These are phyloP conservation scores for Metarhizium rileyi DNA, from an alignment of 2,329 filamentous ascomycete genomes.

Conservation along the genomic window DNA sequence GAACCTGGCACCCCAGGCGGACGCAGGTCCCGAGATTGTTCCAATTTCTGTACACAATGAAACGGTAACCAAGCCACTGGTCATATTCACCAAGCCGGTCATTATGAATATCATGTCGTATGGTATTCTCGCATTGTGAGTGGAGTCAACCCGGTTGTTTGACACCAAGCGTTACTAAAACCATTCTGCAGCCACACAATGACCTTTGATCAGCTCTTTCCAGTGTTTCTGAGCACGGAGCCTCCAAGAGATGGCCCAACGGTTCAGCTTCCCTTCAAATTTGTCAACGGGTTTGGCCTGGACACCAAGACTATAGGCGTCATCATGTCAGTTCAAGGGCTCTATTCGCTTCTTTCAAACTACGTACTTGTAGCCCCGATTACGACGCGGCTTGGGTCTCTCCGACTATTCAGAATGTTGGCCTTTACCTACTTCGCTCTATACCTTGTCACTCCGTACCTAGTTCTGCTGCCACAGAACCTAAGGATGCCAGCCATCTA, in stretches of 20 bases:
- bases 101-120: conserved; percentile 82
- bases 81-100: conserved; percentile 67
- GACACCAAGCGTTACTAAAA: background rate
- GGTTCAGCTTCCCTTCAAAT: conserved; percentile 69
- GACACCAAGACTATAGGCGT: conserved; percentile 76
- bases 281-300: conserved; percentile 77
- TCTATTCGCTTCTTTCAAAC: conserved; percentile 82
- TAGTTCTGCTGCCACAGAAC: conserved; percentile 67
- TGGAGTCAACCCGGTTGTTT: conserved; percentile 17
- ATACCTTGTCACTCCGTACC: conserved; percentile 81
- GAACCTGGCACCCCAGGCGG: conserved; percentile 25
- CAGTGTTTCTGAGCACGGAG: conserved; percentile 75
- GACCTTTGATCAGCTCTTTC: conserved; percentile 88
- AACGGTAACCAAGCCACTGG: conserved; percentile 34
- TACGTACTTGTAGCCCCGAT: conserved; percentile 75
- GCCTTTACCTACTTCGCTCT: conserved; percentile 77
- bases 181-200: conserved; percentile 71
- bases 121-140: conserved; percentile 90
- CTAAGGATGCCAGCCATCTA: conserved; percentile 69
- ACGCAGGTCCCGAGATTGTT: conserved; percentile 9
- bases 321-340: conserved; percentile 79
- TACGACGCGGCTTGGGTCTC: conserved; percentile 63
- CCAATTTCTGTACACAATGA: background rate
- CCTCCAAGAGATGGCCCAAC: conserved; percentile 36
- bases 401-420: conserved; percentile 73